A percentile compares a stretch with the other conserved stretches of the same genome.
These are phyloP conservation scores for Leccinum angustisporum DNA, from an alignment of 1,284 basidiomycete species.

Conservation along the genomic window DNA sequence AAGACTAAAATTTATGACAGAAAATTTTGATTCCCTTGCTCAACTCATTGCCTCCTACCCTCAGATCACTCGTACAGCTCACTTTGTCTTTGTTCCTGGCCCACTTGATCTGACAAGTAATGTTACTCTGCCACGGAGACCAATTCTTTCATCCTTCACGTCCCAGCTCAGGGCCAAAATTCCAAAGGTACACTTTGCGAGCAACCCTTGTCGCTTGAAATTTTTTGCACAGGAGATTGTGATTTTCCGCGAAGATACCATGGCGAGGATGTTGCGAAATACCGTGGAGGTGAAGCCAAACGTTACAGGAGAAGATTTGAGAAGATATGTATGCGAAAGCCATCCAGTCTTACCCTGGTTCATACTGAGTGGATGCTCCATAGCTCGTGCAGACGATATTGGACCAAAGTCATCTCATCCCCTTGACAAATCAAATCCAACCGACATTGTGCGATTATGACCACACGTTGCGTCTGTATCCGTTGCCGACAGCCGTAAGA, in stretches of 20 bases:
- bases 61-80: constrained; percentile 71
- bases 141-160: constrained; percentile 75
- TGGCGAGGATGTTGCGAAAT: constrained; percentile 93
- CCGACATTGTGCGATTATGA: constrained; percentile 92
- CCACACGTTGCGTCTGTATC: constrained; percentile 90
- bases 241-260: constrained; percentile 89
- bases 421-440: constrained; percentile 80
- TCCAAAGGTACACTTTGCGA: constrained; percentile 79
- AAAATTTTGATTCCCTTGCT: constrained; percentile 83
- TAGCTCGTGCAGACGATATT: constrained; percentile 92
- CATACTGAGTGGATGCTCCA: constrained; percentile 9
- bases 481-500: constrained; percentile 85
- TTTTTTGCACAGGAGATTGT: constrained; percentile 98
- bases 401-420: constrained; percentile 90
- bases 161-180: constrained; percentile 68
- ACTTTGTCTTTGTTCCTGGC: constrained; percentile 94
- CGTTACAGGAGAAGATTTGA: constrained; percentile 73
- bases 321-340: constrained; percentile 73
- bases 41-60: constrained; percentile 85
- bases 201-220: constrained; percentile 92
- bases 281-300: constrained; percentile 83
- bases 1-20: constrained; percentile 40
- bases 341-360: background rate
- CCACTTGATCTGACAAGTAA: constrained; percentile 85
- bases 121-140: constrained; percentile 75